phyloP scores from a whole-genome alignment of 1,284 basidiomycete genomes.

The Naganishia sp. region DNA sequence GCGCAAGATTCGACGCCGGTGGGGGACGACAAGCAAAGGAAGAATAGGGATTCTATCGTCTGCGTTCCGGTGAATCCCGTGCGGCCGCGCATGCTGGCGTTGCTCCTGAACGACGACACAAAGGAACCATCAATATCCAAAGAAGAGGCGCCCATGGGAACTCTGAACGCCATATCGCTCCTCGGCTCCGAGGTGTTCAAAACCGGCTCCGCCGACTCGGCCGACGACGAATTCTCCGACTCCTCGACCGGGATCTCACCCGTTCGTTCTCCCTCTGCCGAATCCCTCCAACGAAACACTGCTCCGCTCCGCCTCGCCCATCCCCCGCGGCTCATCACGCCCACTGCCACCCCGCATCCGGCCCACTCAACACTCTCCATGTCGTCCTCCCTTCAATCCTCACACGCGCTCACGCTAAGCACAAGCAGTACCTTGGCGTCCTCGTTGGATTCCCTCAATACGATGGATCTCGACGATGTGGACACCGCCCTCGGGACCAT shows the following conservation, averaged over 20 bases:
- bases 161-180: neutral
- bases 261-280: slow-evolving; percentile 14
- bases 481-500: slow-evolving; percentile 21
- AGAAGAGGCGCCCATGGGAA: too few species aligned
- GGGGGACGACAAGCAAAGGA: neutral
- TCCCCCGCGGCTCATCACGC: slow-evolving; percentile 6
- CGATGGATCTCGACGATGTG: slow-evolving; percentile 22
- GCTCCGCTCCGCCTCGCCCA: slow-evolving; percentile 14
- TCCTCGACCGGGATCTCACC: neutral
- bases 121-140: too few species aligned
- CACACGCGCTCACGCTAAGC: slow-evolving; percentile 10
- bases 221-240: neutral
- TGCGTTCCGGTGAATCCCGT: slow-evolving; percentile 15
- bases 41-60: slow-evolving; percentile 7
- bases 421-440: slow-evolving; percentile 21
- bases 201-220: neutral
- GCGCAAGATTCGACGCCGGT: neutral
- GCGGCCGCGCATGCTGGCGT: slow-evolving; percentile 18
- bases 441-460: slow-evolving; percentile 15
- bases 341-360: slow-evolving; percentile 5
- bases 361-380: slow-evolving; percentile 9
- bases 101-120: neutral
- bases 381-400: slow-evolving; percentile 11
- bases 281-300: slow-evolving; percentile 19
- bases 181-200: neutral